Evolutionary conservation across 352 stramenopile genomes (phyloP), one percentile per base, ranked within the genome.

Genomic region (Phytophthora constricta): DNA sequence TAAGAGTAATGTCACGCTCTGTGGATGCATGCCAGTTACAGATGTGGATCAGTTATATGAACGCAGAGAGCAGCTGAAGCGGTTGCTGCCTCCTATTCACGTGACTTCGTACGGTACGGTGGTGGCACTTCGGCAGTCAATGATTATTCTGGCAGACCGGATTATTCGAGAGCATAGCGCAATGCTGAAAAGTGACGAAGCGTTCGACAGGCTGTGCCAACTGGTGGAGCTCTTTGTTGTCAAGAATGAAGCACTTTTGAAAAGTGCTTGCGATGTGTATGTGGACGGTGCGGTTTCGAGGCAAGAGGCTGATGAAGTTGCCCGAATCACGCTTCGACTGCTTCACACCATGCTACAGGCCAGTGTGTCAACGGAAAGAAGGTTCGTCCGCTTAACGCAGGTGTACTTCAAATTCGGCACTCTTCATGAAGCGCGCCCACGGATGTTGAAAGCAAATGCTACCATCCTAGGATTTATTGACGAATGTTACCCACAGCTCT

Each of bases 61-160:
- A 25, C 70, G 81, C 11, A 69, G 68, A 20, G 61, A 83, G 5
- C 79, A 88, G 19, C 37, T 90, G 20, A 87, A 86, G 57, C 48
- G 67, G 25, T 60, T 90, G 64, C 59, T 90, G 16, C 81, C 81
- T 5, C 70, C 62, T 11, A 80, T 90, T 16, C 61, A 80, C 34
- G 62, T 90, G 9, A 65, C 60, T 16, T 83, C 81, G 25, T 80
- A 82, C 54, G 49, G 34, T 11, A 59, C 61, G 37, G 68, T 80
- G 11, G 65, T 89, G 27, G 49, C 22, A 5, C 59, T 89, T 7
- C 74, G 77, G 7, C 65, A 72, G 41, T 76, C 71, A 16, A 61
- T 87, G 27, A 39, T 72, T 14, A 37, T 71, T 7, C 31, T 89
- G 20, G 68, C 41, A 14, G 62, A 83, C 51, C 65, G 39, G 17